Conservation (phyloP, 306 rosid species). For the Lathyrus sativus region DNA sequence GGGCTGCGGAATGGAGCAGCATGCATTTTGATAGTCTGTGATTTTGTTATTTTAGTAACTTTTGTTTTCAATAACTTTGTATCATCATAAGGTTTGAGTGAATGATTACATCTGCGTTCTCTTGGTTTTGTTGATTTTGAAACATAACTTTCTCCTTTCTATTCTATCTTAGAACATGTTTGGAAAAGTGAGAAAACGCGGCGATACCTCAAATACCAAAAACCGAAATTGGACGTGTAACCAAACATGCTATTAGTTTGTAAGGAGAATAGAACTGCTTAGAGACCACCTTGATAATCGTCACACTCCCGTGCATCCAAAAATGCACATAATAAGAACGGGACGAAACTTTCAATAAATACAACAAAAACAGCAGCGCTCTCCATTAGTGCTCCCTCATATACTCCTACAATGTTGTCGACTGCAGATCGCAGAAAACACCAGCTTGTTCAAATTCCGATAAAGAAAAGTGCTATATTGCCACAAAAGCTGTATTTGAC, state of each 20-base stretch:
- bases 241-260: background rate
- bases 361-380: background rate
- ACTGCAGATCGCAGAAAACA: background rate
- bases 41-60: background rate
- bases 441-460: background rate
- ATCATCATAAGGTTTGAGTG: conserved; percentile 12
- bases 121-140: conserved; percentile 19
- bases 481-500: background rate
- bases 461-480: background rate
- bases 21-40: conserved; percentile 23
- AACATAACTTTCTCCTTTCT: conserved; percentile 5
- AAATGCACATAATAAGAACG: background rate
- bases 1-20: conserved; percentile 27
- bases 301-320: background rate
- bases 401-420: background rate
- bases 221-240: background rate
- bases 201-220: conserved; percentile 34
- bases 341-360: background rate
- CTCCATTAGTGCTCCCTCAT: background rate
- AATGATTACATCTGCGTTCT: background rate
- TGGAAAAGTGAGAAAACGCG: background rate
- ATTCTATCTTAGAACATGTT: background rate
- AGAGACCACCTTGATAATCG: background rate
- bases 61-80: conserved; percentile 10
- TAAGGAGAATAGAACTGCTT: background rate